A percentile compares a stretch with the other conserved stretches of the same genome.
phyloP scores from a whole-genome alignment of 2,329 filamentous ascomycete species.

The Lachnellula cervina region DNA sequence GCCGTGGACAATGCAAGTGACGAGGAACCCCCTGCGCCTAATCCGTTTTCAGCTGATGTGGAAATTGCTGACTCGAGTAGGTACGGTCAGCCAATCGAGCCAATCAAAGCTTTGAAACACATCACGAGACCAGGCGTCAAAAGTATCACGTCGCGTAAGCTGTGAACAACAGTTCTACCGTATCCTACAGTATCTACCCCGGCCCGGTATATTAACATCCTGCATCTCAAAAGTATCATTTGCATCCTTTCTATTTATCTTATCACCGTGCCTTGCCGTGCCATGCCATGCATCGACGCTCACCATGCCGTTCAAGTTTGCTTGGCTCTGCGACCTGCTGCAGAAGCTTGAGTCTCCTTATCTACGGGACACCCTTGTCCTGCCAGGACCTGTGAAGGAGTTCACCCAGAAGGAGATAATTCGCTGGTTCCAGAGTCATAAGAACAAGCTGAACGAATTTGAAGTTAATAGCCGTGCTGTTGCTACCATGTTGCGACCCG shows the following conservation, averaged over 20 bases:
- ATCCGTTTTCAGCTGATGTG: neutral
- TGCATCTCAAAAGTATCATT: neutral
- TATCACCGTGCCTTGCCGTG: neutral
- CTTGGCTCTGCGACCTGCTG: slow-evolving; percentile 68
- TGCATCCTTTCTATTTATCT: neutral
- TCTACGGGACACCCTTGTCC: slow-evolving; percentile 35
- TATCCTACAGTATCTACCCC: no score
- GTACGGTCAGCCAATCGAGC: neutral
- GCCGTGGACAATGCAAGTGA: neutral
- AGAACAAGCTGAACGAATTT: slow-evolving; percentile 49
- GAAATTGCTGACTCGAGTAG: neutral
- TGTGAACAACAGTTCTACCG: neutral
- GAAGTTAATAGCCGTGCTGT: slow-evolving; percentile 58
- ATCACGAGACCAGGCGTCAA: neutral
- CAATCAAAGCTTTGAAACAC: neutral
- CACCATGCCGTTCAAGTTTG: slow-evolving; percentile 62
- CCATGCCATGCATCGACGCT: neutral
- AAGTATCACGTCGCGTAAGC: neutral
- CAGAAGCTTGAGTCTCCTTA: slow-evolving; percentile 53
- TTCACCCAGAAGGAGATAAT: slow-evolving; percentile 52
- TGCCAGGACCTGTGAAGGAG: slow-evolving; percentile 39
- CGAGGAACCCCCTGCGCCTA: neutral
- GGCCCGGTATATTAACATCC: no score
- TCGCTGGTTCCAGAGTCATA: slow-evolving; percentile 67
- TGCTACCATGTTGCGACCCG: slow-evolving; percentile 71